These are phyloP conservation scores for Elaeis guineensis DNA, from an alignment of 176 grass and related monocot genomes.

Conservation along the genomic window DNA sequence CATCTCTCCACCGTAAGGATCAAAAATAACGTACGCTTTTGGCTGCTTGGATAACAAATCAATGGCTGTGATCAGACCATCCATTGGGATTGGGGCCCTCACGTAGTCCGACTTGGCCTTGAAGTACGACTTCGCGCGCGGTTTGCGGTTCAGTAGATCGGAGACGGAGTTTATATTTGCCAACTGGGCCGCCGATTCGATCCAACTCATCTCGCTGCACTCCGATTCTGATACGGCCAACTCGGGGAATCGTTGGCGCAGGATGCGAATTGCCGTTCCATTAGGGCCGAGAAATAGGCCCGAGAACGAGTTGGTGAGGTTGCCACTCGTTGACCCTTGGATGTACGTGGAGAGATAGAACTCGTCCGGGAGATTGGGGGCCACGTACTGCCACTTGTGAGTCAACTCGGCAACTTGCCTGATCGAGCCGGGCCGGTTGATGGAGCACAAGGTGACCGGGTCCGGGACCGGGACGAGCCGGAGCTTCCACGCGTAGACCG, in stretches of 20 bases:
- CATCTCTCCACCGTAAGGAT: constrained; percentile 82
- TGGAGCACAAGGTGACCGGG: constrained; percentile 42
- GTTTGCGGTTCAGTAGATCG: constrained; percentile 32
- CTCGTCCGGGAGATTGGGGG: constrained; percentile 62
- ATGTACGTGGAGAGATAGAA: constrained; percentile 44
- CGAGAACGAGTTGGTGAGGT: constrained; percentile 28
- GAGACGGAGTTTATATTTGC: constrained; percentile 24
- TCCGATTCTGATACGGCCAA: constrained; percentile 21
- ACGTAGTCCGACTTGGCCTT: constrained; percentile 78
- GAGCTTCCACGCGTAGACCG: constrained; percentile 48
- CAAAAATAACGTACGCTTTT: constrained; percentile 63
- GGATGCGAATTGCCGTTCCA: constrained; percentile 18
- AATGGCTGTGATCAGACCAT: constrained; percentile 9
- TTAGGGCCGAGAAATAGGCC: constrained; percentile 48
- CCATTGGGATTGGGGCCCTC: constrained; percentile 16
- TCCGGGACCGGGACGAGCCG: constrained; percentile 35
- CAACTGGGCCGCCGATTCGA: constrained; percentile 55
- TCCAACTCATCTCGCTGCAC: constrained; percentile 56
- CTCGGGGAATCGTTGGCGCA: constrained; percentile 25
- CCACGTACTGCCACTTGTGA: constrained; percentile 46
- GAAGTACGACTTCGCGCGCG: constrained; percentile 51
- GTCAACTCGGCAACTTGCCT: constrained; percentile 28
- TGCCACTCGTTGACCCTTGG: no score
- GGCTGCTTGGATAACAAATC: constrained; percentile 26
- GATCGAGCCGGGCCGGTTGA: constrained; percentile 32